Percentiles rank a stretch among this genome's conserved stretches.
These are phyloP conservation scores for Limonomyces culmigenus DNA, from an alignment of 1,284 basidiomycete species.

Conservation along the genomic window DNA sequence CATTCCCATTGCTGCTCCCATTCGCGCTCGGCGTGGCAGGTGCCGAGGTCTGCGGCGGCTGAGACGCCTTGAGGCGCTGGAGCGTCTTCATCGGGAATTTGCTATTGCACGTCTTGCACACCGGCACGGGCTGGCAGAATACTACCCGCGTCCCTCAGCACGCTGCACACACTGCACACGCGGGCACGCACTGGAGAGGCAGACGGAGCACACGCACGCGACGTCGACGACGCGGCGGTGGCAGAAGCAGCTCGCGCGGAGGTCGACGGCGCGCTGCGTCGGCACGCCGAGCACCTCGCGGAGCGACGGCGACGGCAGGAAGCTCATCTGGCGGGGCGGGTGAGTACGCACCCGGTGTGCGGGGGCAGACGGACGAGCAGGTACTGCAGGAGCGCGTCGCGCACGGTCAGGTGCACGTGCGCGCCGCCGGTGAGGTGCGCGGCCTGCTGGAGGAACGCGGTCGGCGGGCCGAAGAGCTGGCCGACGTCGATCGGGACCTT, in stretches of 20 bases:
- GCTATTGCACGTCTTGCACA: constrained; percentile 91
- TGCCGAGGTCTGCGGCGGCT: constrained; percentile 10
- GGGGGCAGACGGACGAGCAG: constrained; percentile 43
- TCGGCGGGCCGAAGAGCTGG: constrained; percentile 80
- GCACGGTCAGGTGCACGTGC: constrained; percentile 72
- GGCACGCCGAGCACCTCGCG: constrained; percentile 72
- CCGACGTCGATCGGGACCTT: constrained; percentile 94
- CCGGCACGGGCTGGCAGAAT: constrained; percentile 84
- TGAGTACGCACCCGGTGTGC: not conserved
- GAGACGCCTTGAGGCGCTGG: constrained; percentile 56
- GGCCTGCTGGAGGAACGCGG: constrained; percentile 95
- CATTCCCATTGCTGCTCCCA: too few relatives aligned
- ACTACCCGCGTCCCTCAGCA: constrained; percentile 26
- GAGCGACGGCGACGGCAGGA: constrained; percentile 71
- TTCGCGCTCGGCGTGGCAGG: too few relatives aligned
- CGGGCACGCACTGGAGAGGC: constrained; percentile 66
- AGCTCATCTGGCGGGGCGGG: constrained; percentile 56
- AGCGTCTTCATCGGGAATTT: constrained; percentile 86
- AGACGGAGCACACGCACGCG: constrained; percentile 95
- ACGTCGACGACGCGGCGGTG: constrained; percentile 94
- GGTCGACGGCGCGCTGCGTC: constrained; percentile 89
- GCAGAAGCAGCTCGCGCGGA: constrained; percentile 96
- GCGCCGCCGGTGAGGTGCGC: constrained; percentile 89
- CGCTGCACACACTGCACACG: constrained; percentile 4
- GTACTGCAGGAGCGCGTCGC: constrained; percentile 76